phyloP scores from a whole-genome alignment of 805 yeast species.

The Ogataea polymorpha region DNA sequence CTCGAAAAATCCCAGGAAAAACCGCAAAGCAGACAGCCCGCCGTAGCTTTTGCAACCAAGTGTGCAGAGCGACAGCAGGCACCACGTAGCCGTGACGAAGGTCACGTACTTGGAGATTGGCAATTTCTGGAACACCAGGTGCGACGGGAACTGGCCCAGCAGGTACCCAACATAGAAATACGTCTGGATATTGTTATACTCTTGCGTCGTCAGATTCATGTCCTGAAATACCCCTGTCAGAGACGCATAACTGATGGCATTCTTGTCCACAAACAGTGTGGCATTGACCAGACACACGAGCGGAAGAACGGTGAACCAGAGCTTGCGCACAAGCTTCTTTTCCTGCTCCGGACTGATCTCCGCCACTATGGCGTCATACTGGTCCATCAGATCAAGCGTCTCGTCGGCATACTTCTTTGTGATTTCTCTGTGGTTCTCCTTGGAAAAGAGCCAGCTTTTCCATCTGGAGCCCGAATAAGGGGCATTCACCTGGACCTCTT shows the following conservation, averaged over 20 bases:
- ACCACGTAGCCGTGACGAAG: slow-evolving; percentile 5
- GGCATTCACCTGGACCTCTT: background rate
- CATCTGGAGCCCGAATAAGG: background rate
- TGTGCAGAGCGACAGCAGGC: slow-evolving; percentile 6
- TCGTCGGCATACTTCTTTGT: slow-evolving; percentile 23
- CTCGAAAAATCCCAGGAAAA: slow-evolving; percentile 37
- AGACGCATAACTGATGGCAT: slow-evolving; percentile 46
- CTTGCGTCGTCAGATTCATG: slow-evolving; percentile 39
- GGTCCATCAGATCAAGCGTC: slow-evolving; percentile 21
- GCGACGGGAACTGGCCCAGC: slow-evolving; percentile 43
- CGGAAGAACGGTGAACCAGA: slow-evolving; percentile 35
- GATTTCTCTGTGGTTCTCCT: slow-evolving; percentile 5
- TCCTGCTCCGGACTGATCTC: slow-evolving; percentile 44
- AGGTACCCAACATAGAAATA: slow-evolving; percentile 47
- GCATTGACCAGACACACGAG: slow-evolving; percentile 39
- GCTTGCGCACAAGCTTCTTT: slow-evolving; percentile 36
- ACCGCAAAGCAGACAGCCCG: slow-evolving; percentile 34
- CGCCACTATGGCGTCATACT: slow-evolving; percentile 24
- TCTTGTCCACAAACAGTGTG: slow-evolving; percentile 50
- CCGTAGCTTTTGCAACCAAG: slow-evolving; percentile 25
- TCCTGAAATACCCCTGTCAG: slow-evolving; percentile 46
- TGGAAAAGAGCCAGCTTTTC: background rate
- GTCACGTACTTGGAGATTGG: slow-evolving; percentile 16
- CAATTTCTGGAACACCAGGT: slow-evolving; percentile 40
- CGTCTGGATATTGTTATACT: slow-evolving; percentile 46